phyloP scores from a whole-genome alignment of 768 basidiomycete species.

The Rhodotorula diobovata region DNA sequence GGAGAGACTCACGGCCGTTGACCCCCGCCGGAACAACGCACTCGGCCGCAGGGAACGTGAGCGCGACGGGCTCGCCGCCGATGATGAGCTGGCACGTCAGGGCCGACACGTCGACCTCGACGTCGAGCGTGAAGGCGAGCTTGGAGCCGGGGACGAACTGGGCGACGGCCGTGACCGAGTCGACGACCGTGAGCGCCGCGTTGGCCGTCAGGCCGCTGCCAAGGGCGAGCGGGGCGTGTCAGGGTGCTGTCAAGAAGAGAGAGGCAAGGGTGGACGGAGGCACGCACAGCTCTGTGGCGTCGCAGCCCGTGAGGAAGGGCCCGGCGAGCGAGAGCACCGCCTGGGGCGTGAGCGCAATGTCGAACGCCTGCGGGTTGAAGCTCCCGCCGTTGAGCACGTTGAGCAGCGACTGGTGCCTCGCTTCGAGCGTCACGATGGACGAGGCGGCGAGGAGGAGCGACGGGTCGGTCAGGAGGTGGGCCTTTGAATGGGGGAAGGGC shows the following conservation, averaged over 20 bases:
- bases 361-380: conserved; percentile 65
- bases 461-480: conserved; percentile 21
- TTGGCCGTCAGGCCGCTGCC: conserved; percentile 26
- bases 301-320: conserved; percentile 34
- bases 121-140: conserved; percentile 8
- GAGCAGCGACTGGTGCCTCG: conserved; percentile 74
- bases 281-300: conserved; percentile 19
- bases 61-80: conserved; percentile 58
- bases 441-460: conserved; percentile 30
- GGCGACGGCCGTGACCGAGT: background rate
- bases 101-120: conserved; percentile 7
- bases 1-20: conserved; percentile 54
- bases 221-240: background rate
- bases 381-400: conserved; percentile 61
- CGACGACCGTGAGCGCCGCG: conserved; percentile 28
- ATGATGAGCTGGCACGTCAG: conserved; percentile 69
- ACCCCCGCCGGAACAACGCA: conserved; percentile 65
- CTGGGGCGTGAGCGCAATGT: conserved; percentile 58
- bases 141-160: conserved; percentile 13
- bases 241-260: background rate
- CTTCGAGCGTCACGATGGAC: conserved; percentile 61
- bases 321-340: conserved; percentile 32
- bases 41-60: conserved; percentile 58
- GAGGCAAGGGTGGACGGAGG: background rate
- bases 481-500: background rate